These are phyloP conservation scores for Rehmannia glutinosa DNA, from an alignment of 257 asterid species.

Conservation along the genomic window DNA sequence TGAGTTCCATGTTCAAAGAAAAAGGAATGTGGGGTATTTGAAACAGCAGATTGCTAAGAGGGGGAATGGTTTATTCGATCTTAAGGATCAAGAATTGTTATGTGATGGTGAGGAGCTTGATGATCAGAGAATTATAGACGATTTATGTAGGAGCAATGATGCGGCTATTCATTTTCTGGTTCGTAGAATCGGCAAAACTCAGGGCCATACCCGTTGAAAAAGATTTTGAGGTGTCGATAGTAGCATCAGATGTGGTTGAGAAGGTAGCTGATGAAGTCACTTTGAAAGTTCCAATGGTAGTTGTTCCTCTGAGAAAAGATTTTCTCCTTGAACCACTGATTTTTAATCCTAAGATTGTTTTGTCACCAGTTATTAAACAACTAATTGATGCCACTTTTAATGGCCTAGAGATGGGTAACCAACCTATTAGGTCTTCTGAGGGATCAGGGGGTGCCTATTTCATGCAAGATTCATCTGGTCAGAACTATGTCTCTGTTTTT, in stretches of 20 bases:
- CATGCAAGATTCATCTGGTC: slow-evolving; percentile 63
- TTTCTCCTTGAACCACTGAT: slow-evolving; percentile 43
- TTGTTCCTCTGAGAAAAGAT: slow-evolving; percentile 23
- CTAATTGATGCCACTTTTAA: slow-evolving; percentile 45
- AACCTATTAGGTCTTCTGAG: slow-evolving; percentile 55
- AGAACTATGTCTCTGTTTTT: slow-evolving; percentile 50
- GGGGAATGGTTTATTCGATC: slow-evolving; percentile 39
- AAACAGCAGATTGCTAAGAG: slow-evolving; percentile 60
- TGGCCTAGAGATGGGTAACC: slow-evolving; percentile 50
- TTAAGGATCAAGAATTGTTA: slow-evolving; percentile 52
- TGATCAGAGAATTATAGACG: slow-evolving; percentile 67
- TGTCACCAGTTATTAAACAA: slow-evolving; percentile 38
- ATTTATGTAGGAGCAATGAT: slow-evolving; percentile 49
- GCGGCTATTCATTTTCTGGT: slow-evolving; percentile 69
- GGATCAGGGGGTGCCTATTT: slow-evolving; percentile 80
- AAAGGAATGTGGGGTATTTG: slow-evolving; percentile 61
- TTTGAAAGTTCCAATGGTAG: slow-evolving; percentile 22
- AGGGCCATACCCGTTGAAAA: slow-evolving; percentile 41
- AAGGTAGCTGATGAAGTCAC: slow-evolving; percentile 24
- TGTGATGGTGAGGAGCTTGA: slow-evolving; percentile 72
- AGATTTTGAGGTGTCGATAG: slow-evolving; percentile 58
- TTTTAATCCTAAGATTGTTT: slow-evolving; percentile 32
- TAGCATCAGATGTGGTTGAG: slow-evolving; percentile 35
- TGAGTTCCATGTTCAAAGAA: slow-evolving; percentile 58
- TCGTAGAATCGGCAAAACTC: slow-evolving; percentile 56